Conservation (phyloP, 225 moss, liverwort and hornwort species). For the Ulota crispa region DNA sequence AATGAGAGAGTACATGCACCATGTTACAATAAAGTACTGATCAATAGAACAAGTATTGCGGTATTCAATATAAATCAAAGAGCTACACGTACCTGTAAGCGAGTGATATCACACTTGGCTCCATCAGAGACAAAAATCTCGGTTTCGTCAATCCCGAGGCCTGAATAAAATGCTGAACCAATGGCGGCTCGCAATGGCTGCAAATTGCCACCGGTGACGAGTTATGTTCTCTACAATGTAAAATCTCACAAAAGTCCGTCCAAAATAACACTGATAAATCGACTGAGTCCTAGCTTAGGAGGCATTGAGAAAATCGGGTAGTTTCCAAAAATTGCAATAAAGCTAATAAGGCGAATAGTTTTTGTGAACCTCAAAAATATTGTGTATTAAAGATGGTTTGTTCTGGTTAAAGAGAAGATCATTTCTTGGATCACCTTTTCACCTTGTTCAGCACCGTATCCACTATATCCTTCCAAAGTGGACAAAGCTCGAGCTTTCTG, state of each 20-base stretch:
- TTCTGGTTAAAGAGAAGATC: neutral
- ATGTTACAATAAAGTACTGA: neutral
- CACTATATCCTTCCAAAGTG: slow-evolving; percentile 87
- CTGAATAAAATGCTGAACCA: slow-evolving; percentile 64
- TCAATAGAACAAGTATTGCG: neutral
- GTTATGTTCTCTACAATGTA: neutral
- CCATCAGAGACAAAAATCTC: slow-evolving; percentile 99
- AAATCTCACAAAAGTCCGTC: neutral
- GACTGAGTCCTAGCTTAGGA: neutral
- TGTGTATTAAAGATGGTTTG: neutral
- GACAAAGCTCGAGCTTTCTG: slow-evolving; percentile 88
- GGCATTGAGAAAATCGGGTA: neutral
- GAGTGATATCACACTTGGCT: slow-evolving; percentile 95
- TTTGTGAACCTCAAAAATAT: neutral
- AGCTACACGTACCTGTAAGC: slow-evolving; percentile 66
- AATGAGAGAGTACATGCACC: neutral
- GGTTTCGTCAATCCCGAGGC: slow-evolving; percentile 63
- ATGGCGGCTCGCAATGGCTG: slow-evolving; percentile 87
- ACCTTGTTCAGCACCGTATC: slow-evolving; percentile 98
- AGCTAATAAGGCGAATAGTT: neutral
- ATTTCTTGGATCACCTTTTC: slow-evolving; percentile 55
- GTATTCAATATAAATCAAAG: neutral
- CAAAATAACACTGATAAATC: neutral
- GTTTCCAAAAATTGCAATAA: neutral
- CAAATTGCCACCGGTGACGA: slow-evolving; percentile 22